Base-by-base conservation (phyloP, 768 basidiomycete species). In the Xanthoconium stramineum region DNA sequence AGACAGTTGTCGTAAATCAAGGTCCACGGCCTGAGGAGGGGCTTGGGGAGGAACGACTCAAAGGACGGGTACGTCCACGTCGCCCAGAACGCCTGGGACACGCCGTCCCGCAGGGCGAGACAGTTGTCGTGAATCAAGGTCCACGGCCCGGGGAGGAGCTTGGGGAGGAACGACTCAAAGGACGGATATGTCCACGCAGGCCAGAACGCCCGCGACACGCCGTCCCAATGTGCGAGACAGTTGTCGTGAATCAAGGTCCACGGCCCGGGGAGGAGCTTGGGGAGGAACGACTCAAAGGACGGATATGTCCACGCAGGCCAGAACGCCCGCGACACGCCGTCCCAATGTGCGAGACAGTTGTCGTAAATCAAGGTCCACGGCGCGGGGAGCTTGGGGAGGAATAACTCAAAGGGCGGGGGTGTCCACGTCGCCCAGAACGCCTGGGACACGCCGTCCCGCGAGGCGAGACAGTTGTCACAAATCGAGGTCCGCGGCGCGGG, bases 111-210 rank as follows among this genome's bases (percentile, higher is more conserved):
- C 45, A 66, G 12, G 0, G 19, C 9, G 50, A 50, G 7, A 49
- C 36, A 53, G 50, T 56, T 0, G 36, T 65, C 47, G 42, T 6
- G 35, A 47, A 58, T 13, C 9, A 60, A 39, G 8, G 20, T 38
- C 55, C 64, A 60, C 3, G 68, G 5, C 3, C 50, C 50, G 30
- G 9, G 7, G 5, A 66, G 42, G 45, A 65, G 1, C 4, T 57
- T 53, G 33, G 57, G 20, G 49, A 65, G 52, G 15, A 63, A 56
- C 29, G 53, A 13, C 29, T 68, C 64, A n/a, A 68, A 63, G 11
- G 66, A 63, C 1, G 63, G 66, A 19, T 40, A 66, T 0, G 61
- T 57, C 64, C 66, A 65, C 1, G n/a, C n/a, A n/a, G n/a, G n/a
- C 56, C 15, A 46, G n/a, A 49, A 62, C n/a, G n/a, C n/a, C n/a